Conservation (phyloP, 176 grass and related monocot species). For the Poa annua region DNA sequence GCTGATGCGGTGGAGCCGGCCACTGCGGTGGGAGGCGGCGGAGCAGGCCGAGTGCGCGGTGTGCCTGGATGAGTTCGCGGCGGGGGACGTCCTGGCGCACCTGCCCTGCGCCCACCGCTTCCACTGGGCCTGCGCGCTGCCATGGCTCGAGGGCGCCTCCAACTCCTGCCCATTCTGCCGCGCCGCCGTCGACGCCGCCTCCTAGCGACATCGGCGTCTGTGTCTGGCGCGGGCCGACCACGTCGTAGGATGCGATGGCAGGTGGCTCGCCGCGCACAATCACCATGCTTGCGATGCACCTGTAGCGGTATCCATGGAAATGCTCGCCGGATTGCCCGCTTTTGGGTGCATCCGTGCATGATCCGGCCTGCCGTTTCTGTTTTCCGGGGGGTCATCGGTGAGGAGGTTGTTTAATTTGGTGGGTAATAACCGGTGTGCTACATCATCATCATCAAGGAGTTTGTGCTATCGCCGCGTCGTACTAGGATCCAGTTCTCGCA, state of each 20-base stretch:
- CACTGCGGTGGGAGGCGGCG: slow-evolving; percentile 69
- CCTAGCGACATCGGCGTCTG: neutral
- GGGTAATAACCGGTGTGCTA: neutral
- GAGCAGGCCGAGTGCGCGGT: slow-evolving; percentile 78
- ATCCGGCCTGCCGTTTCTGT: neutral
- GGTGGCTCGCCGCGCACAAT: neutral
- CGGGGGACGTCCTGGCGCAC: slow-evolving; percentile 73
- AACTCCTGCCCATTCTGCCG: slow-evolving; percentile 84
- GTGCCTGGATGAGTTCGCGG: slow-evolving; percentile 87
- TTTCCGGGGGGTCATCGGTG: neutral
- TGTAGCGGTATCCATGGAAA: neutral
- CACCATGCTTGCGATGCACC: neutral
- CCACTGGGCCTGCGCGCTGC: slow-evolving; percentile 80
- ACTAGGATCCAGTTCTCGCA: neutral
- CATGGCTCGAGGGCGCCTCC: slow-evolving; percentile 74
- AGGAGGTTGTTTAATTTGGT: neutral
- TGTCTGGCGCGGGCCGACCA: neutral
- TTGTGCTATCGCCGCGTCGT: neutral
- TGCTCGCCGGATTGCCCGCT: neutral
- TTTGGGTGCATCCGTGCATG: neutral
- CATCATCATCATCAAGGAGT: neutral
- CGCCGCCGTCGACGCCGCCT: slow-evolving; percentile 40
- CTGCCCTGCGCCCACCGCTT: slow-evolving; percentile 89
- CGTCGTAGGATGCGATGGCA: neutral
- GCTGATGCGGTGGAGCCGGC: slow-evolving; percentile 80